phyloP scores from a whole-genome alignment of 2,329 filamentous ascomycete genomes.

The Cladosporium phlei region DNA sequence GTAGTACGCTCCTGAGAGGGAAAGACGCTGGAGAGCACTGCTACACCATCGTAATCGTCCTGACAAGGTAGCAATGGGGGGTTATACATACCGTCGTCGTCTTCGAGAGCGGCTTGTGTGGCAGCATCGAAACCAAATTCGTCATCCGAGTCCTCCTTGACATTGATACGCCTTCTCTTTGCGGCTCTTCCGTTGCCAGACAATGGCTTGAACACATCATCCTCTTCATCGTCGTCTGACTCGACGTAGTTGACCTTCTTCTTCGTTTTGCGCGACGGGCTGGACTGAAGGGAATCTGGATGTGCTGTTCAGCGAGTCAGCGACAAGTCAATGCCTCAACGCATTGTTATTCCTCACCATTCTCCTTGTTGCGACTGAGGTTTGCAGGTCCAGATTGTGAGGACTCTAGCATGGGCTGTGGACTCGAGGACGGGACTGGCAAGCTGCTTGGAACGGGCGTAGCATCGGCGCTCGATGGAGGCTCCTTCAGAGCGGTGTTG shows the following conservation, averaged over 20 bases:
- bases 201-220: constrained; percentile 62
- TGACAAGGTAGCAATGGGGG: background rate
- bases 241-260: constrained; percentile 77
- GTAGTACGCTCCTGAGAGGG: background rate
- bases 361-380: constrained; percentile 49
- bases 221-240: constrained; percentile 71
- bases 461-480: constrained; percentile 38
- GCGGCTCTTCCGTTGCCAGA: constrained; percentile 42
- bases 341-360: constrained; percentile 35
- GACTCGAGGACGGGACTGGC: constrained; percentile 70
- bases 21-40: constrained; percentile 16
- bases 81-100: constrained; percentile 52
- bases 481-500: constrained; percentile 21
- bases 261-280: constrained; percentile 71
- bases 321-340: background rate
- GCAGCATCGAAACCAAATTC: constrained; percentile 58
- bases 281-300: constrained; percentile 52
- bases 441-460: constrained; percentile 83
- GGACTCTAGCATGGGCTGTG: constrained; percentile 33
- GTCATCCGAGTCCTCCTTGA: constrained; percentile 63
- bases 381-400: constrained; percentile 50
- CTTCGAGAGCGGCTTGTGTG: constrained; percentile 52
- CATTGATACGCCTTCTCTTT: constrained; percentile 59
- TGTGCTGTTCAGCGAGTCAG: constrained; percentile 32
- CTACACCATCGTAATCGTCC: constrained; percentile 19